These are phyloP conservation scores for Podospora fimiseda DNA, from an alignment of 495 filamentous ascomycete genomes.

Conservation along the genomic window DNA sequence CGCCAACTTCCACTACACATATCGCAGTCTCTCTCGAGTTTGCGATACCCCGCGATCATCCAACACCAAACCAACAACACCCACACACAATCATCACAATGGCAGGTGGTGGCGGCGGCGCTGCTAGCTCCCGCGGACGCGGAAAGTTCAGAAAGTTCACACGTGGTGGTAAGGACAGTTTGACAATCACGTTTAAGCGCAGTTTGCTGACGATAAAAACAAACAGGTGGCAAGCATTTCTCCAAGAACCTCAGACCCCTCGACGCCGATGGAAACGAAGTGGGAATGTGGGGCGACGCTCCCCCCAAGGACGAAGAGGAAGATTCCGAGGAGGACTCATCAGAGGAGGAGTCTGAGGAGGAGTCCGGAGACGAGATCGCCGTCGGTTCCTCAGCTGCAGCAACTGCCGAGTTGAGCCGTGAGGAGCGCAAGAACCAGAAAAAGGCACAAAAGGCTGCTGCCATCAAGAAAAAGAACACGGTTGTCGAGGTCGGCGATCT, in stretches of 20 bases:
- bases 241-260: constrained; percentile 80
- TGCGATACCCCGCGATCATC: constrained; percentile 16
- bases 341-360: constrained; percentile 41
- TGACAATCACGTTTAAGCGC: too few relatives aligned
- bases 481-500: constrained; percentile 75
- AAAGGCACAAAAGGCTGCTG: constrained; percentile 88
- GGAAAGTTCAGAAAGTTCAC: constrained; percentile 93
- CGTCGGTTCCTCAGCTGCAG: constrained; percentile 30
- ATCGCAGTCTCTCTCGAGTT: background rate
- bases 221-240: constrained; percentile 79
- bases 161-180: constrained; percentile 64
- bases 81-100: constrained; percentile 35
- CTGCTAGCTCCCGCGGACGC: constrained; percentile 55
- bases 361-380: constrained; percentile 28
- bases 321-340: constrained; percentile 44
- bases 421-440: constrained; percentile 83
- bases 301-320: constrained; percentile 38
- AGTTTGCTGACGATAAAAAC: too few relatives aligned
- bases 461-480: constrained; percentile 57
- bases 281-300: constrained; percentile 61
- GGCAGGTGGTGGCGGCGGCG: constrained; percentile 53
- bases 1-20: background rate
- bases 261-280: constrained; percentile 73
- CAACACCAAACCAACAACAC: constrained; percentile 7
- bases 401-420: constrained; percentile 54